Percentiles rank a stretch among this genome's conserved stretches.
These are phyloP conservation scores for Kalmusia sp. DNA, from an alignment of 2,329 filamentous ascomycete genomes.

Conservation along the genomic window DNA sequence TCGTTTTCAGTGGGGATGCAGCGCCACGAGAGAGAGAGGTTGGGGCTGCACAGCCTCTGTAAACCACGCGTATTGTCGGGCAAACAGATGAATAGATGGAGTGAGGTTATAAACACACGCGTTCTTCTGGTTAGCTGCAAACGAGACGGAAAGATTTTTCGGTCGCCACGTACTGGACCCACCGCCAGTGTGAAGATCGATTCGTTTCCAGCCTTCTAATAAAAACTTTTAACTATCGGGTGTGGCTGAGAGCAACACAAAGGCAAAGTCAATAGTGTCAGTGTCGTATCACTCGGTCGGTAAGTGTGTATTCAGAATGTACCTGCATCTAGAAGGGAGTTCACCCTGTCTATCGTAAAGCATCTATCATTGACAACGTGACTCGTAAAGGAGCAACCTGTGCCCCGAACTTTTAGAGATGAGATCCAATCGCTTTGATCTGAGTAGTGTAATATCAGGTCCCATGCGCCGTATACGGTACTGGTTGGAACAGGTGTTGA, in stretches of 20 bases:
- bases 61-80: not conserved
- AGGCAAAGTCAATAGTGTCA: not conserved
- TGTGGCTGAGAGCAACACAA: no score
- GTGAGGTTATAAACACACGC: not conserved
- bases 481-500: not conserved
- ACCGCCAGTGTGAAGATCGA: no score
- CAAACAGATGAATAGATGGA: not conserved
- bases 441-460: slow-evolving; percentile 15
- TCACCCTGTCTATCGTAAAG: slow-evolving; percentile 34
- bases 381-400: slow-evolving; percentile 32
- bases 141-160: not conserved
- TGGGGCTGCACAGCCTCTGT: slow-evolving; percentile 6
- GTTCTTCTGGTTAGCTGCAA: not conserved
- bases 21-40: not conserved
- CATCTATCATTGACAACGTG: slow-evolving; percentile 28
- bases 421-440: slow-evolving; percentile 11
- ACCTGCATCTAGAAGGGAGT: slow-evolving; percentile 24
- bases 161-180: not conserved
- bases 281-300: not conserved
- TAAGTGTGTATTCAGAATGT: slow-evolving; percentile 19
- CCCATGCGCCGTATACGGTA: no score
- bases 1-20: not conserved
- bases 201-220: no score
- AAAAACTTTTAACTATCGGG: no score
- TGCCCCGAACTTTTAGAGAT: slow-evolving; percentile 29